These are phyloP conservation scores for Marasmius tenuissimus DNA, from an alignment of 1,284 basidiomycete species.

Conservation along the genomic window DNA sequence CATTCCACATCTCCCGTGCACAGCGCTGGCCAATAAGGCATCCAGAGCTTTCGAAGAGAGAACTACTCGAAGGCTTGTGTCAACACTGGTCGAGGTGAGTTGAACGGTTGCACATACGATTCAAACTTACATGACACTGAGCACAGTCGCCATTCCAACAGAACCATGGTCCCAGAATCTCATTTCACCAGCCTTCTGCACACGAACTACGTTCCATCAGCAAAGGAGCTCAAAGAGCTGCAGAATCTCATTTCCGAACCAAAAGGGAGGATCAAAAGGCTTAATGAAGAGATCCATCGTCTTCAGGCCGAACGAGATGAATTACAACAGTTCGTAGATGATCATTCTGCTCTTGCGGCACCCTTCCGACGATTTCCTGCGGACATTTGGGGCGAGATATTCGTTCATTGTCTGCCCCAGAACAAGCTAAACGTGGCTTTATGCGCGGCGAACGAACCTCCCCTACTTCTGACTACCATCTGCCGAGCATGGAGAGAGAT, in stretches of 20 bases:
- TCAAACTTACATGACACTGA: too few relatives aligned
- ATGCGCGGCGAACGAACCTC: neutral
- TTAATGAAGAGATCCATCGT: neutral
- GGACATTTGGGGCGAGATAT: constrained; percentile 5
- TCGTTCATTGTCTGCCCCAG: constrained; percentile 4
- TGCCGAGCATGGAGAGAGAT: constrained; percentile 1
- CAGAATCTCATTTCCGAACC: neutral
- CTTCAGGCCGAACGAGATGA: neutral
- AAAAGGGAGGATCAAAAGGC: neutral
- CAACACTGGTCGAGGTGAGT: too few relatives aligned
- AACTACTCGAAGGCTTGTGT: too few relatives aligned
- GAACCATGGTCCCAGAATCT: neutral
- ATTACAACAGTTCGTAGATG: neutral
- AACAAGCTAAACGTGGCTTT: neutral
- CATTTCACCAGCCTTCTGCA: neutral
- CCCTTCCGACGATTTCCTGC: constrained; percentile 3
- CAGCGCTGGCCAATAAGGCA: too few relatives aligned
- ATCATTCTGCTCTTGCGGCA: neutral
- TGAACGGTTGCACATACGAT: too few relatives aligned
- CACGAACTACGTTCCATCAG: neutral
- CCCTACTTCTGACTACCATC: neutral
- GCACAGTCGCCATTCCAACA: too few relatives aligned
- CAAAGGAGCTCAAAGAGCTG: neutral
- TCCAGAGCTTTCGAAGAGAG: too few relatives aligned
- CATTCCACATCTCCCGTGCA: too few relatives aligned